Base-by-base conservation (phyloP, 805 yeast species). In the Kodamaea jinghongensis region DNA sequence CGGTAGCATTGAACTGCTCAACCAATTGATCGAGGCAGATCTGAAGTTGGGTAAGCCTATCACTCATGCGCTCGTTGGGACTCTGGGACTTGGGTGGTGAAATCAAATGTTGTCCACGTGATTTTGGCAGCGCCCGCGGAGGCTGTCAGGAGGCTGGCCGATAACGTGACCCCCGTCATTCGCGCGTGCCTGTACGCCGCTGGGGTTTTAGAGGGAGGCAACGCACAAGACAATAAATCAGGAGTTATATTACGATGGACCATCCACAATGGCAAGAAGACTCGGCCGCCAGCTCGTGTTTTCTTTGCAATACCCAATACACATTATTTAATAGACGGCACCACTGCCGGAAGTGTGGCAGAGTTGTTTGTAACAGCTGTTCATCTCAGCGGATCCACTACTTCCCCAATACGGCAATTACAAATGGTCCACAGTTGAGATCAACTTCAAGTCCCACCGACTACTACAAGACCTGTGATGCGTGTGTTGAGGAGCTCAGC, bases 11-110 rank as follows among this genome's bases (percentile, higher is more conserved):
- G 64, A 86, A 83, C 61, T 84, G 90, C 45, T 86, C 93, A 43
- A 83, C 76, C 44, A 86, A 73, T 57, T 78, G 89, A 59, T 90
- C 98, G 27, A 90, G 68, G 51, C 96, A 87, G 32, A 86, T 75
- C 54, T 90, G 98, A 16, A 90, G 73, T 58, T 90, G 98, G 2
- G 96, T 87, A 27, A 90, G 69, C 55, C 96, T 71, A 62, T 90
- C 98, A 0, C 95, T 73, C 95, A 86, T 83, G 12, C n/a, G 25
- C n/a, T n/a, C n/a, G n/a, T n/a, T n/a, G n/a, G n/a, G 9, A 25
- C 27, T n/a, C n/a, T n/a, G n/a, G n/a, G n/a, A n/a, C n/a, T n/a
- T n/a, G n/a, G n/a, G n/a, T n/a, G n/a, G n/a, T n/a, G n/a, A n/a
- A n/a, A n/a, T n/a, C n/a, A n/a, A n/a, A n/a, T n/a, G n/a, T n/a